Evolutionary conservation across 257 asterid genomes (phyloP), one percentile per base, ranked within the genome.

Genomic region (Capsicum chinense): DNA sequence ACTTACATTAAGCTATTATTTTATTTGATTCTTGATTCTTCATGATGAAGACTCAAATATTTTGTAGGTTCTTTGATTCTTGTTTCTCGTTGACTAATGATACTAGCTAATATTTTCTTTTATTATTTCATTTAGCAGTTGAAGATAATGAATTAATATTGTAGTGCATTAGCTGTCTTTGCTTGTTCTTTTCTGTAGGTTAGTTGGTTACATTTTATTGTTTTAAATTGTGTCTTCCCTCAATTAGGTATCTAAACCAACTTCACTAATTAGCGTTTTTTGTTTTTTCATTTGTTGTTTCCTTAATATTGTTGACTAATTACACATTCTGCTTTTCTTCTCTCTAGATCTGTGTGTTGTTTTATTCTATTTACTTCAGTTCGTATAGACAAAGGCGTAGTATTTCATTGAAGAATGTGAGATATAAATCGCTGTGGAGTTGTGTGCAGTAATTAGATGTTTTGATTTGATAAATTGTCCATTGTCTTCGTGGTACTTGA

Each of bases 241-340:
- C 21, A 76, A 52, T 76, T 52, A 21, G 48, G 19, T 8, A 21
- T 8, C 21, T 56, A 54, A 26, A 8, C 44, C 26, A 54, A 76
- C 9, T 52, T 76, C 48, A 76, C 54, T 52, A 52, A 12, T 54
- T 76, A 26, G 52, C 26, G 11, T n/a, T 37, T 52, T 13, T 54
- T 74, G 47, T 26, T 76, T 14, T 26, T 11, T 7, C 56, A 7
- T 70, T 70, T 70, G 16, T 42, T 42, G 56, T 52, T 26, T 76
- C 80, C 81, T 52, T 54, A 48, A 76, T 76, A 14, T 39, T 76
- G 64, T 56, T 26, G 48, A 76, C 26, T 76, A 26, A 76, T 76
- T 76, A 7, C 21, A 52, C 81, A 52, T 76, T 76, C 15, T 54
- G 58, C 33, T 26, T 26, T 26, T 26, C 19, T 48, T 48, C n/a